Conservation (phyloP, 352 stramenopile species). For the Phytophthora brassicae region DNA sequence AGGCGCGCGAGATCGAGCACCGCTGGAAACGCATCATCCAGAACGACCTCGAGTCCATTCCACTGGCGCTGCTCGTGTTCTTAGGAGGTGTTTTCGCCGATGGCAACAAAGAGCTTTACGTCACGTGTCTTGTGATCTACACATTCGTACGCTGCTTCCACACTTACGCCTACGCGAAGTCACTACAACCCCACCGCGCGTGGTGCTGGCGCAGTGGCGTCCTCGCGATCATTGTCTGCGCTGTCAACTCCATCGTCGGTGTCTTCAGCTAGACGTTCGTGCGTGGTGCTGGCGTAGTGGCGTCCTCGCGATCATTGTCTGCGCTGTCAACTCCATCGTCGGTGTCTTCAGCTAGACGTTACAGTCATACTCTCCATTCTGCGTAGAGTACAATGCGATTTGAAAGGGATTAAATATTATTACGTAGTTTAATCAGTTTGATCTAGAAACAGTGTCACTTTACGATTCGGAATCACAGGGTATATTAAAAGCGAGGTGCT, state of each 20-base stretch:
- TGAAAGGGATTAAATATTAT: too few relatives aligned
- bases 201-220: slow-evolving; percentile 53
- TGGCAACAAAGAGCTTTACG: slow-evolving; percentile 37
- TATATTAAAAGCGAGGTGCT: too few relatives aligned
- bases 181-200: slow-evolving; percentile 50
- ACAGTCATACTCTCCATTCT: too few relatives aligned
- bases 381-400: too few relatives aligned
- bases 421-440: too few relatives aligned
- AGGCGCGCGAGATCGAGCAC: slow-evolving; percentile 38
- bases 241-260: slow-evolving; percentile 40
- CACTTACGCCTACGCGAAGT: slow-evolving; percentile 54
- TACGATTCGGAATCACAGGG: too few relatives aligned
- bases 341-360: slow-evolving; percentile 40
- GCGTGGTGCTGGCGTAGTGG: slow-evolving; percentile 49
- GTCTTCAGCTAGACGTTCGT: slow-evolving; percentile 45
- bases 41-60: slow-evolving; percentile 58
- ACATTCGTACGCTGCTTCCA: slow-evolving; percentile 46
- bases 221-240: slow-evolving; percentile 36
- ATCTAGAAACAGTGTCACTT: too few relatives aligned
- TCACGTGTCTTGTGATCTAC: slow-evolving; percentile 32
- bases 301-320: slow-evolving; percentile 41
- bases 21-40: slow-evolving; percentile 48
- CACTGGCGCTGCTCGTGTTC: slow-evolving; percentile 39
- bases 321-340: slow-evolving; percentile 39
- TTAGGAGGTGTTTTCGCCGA: slow-evolving; percentile 26